Evolutionary conservation across 1,284 basidiomycete genomes (phyloP).

Genomic region (Dichomitus squalens): DNA sequence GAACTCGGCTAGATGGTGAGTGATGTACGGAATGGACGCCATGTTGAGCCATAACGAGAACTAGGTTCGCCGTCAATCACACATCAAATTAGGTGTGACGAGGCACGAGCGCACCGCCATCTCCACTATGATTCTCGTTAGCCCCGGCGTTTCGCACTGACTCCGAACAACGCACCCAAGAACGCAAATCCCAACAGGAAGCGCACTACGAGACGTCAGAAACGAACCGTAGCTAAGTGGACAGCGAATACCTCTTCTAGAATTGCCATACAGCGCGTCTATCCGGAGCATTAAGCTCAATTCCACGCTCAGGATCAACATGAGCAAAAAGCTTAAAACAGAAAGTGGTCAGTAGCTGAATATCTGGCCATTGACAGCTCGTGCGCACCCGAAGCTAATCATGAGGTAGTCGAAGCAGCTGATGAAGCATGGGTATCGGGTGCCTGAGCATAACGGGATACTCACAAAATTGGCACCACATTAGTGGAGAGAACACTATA

Average conservation of each 20-base stretch:
- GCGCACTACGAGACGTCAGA: conserved; percentile 8
- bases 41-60: neutral
- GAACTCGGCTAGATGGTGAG: neutral
- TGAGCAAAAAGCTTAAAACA: neutral
- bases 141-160: neutral
- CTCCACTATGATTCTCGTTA: conserved; percentile 1
- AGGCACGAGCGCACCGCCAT: conserved; percentile 4
- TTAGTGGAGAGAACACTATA: conserved; percentile 5
- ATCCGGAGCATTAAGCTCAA: conserved; percentile 22
- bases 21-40: neutral
- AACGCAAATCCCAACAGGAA: conserved; percentile 6
- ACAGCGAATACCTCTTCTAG: conserved; percentile 4
- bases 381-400: neutral
- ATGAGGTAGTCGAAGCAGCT: conserved; percentile 12
- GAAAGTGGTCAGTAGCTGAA: neutral
- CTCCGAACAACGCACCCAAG: neutral
- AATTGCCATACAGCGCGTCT: conserved; percentile 18
- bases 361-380: neutral
- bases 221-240: neutral
- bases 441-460: neutral
- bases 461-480: conserved; percentile 13
- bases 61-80: neutral
- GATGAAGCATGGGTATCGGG: neutral
- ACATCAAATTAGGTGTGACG: neutral
- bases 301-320: conserved; percentile 16